Percentiles rank a stretch among this genome's conserved stretches.
Evolutionary conservation across 192 early-diverging fungal species (phyloP).

Genomic region (Backusella sp.): DNA sequence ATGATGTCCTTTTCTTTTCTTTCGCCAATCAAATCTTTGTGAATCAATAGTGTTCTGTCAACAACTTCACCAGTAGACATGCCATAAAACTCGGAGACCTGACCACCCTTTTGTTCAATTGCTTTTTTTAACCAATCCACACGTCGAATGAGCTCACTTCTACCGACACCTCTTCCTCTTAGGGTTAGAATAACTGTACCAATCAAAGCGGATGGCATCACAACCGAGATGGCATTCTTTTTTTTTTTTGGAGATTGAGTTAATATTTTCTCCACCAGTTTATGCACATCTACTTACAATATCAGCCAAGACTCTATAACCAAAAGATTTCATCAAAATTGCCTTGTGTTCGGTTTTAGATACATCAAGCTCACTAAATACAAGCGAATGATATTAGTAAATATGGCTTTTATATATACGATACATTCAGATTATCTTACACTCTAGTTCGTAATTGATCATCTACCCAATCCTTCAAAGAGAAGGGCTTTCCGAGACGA

Average conservation of each 20-base stretch:
- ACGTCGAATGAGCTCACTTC: constrained; percentile 69
- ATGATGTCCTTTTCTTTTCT: constrained; percentile 74
- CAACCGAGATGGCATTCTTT: constrained; percentile 70
- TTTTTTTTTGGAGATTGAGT: not conserved
- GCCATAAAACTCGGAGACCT: constrained; percentile 75
- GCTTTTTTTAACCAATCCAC: constrained; percentile 68
- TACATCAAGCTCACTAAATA: constrained; percentile 33
- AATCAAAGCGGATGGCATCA: constrained; percentile 85
- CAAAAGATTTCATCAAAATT: constrained; percentile 66
- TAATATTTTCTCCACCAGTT: not conserved
- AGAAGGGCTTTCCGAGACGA: constrained; percentile 76
- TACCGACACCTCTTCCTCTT: constrained; percentile 70
- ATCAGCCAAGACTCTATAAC: constrained; percentile 62
- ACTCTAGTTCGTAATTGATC: constrained; percentile 56
- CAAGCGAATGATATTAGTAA: not conserved
- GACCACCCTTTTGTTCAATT: constrained; percentile 67
- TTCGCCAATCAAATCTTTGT: constrained; percentile 75
- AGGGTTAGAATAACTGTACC: constrained; percentile 79
- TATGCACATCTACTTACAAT: constrained; percentile 44
- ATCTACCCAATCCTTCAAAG: constrained; percentile 63
- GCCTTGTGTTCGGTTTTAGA: constrained; percentile 30
- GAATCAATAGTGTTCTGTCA: constrained; percentile 66
- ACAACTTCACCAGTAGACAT: constrained; percentile 72
- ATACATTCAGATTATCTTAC: constrained; percentile 32
- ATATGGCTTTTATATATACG: not conserved